These are phyloP conservation scores for Brassica hybrid DNA, from an alignment of 441 rosid species.

Conservation along the genomic window DNA sequence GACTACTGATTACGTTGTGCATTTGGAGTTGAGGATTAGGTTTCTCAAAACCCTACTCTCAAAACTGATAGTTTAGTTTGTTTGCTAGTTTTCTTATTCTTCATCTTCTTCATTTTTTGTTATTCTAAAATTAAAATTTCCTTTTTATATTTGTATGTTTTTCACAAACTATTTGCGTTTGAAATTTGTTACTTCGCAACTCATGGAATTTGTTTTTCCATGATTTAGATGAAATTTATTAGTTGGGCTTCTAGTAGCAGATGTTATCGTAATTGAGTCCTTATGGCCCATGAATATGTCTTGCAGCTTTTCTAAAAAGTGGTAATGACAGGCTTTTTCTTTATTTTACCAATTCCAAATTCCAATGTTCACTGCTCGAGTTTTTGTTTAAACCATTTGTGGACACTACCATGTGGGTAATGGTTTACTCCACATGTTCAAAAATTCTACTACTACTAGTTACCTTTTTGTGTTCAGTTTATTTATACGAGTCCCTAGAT, in stretches of 20 bases:
- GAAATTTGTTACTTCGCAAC: not conserved
- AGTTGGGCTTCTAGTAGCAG: not conserved
- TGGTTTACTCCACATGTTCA: slow-evolving; percentile 6
- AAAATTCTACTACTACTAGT: not conserved
- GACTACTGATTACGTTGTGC: slow-evolving; percentile 66
- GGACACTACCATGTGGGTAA: slow-evolving; percentile 26
- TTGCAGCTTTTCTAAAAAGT: not conserved
- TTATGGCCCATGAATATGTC: slow-evolving; percentile 4
- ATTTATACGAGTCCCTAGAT: slow-evolving; percentile 24
- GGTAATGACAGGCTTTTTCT: slow-evolving; percentile 26
- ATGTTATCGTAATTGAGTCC: not conserved
- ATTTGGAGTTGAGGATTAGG: slow-evolving; percentile 58
- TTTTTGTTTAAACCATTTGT: not conserved
- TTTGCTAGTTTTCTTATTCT: not conserved
- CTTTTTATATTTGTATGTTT: not conserved
- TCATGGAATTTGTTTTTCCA: not conserved
- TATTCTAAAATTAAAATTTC: not conserved
- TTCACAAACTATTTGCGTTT: slow-evolving; percentile 19
- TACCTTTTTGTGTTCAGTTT: slow-evolving; percentile 13
- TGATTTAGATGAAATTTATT: not conserved
- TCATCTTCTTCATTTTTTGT: not conserved
- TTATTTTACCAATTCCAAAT: slow-evolving; percentile 24
- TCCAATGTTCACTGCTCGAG: slow-evolving; percentile 29
- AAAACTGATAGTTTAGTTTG: slow-evolving; percentile 3
- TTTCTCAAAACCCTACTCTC: slow-evolving; percentile 56